These are phyloP conservation scores for Leccinum truebloodii DNA, from an alignment of 768 basidiomycete species.

Conservation along the genomic window DNA sequence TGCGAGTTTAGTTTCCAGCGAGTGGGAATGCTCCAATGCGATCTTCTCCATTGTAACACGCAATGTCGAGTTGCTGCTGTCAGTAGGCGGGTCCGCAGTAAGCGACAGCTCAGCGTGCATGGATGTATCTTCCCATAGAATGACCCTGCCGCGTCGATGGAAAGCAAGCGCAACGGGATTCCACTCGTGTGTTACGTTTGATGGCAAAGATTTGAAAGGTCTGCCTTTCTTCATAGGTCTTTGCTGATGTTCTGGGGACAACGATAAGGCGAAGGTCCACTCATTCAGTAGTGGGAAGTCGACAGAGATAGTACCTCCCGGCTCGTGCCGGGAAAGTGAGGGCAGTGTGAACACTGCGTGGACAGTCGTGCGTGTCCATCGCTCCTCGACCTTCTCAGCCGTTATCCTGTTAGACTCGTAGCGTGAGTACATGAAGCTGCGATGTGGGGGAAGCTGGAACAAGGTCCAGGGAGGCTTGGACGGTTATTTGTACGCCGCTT, in stretches of 20 bases:
- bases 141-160: neutral
- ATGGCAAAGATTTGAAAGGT: too few relatives aligned
- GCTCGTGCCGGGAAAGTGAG: neutral
- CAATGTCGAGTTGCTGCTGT: neutral
- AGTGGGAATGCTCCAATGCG: slow-evolving; percentile 5
- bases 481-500: neutral
- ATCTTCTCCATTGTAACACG: slow-evolving; percentile 1
- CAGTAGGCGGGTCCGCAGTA: neutral
- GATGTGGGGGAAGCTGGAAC: neutral
- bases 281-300: slow-evolving; percentile 14
- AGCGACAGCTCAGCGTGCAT: slow-evolving; percentile 17
- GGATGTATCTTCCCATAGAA: slow-evolving; percentile 16
- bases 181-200: neutral
- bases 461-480: neutral
- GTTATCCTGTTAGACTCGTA: neutral
- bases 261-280: slow-evolving; percentile 18
- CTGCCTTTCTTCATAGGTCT: neutral
- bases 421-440: neutral
- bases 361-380: slow-evolving; percentile 16
- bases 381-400: slow-evolving; percentile 14
- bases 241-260: slow-evolving; percentile 4
- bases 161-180: slow-evolving; percentile 15
- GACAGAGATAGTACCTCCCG: neutral
- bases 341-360: slow-evolving; percentile 4
- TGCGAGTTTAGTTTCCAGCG: neutral